Base-by-base conservation (phyloP, 306 rosid genomes). In the Datisca glomerata region DNA sequence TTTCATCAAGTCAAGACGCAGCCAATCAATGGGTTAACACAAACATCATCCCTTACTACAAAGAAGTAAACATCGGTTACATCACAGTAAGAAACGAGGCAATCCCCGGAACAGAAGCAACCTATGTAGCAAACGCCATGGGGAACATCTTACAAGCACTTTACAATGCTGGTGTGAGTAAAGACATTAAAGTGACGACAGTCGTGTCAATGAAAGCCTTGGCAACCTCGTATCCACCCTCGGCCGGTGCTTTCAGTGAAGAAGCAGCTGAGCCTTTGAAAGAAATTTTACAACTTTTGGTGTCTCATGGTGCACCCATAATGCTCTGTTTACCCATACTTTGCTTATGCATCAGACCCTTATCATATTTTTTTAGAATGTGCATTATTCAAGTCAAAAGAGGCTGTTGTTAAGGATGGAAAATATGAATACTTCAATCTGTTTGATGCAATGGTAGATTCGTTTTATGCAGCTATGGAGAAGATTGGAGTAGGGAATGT, bases 391-490 rank as follows among this genome's bases (percentile, higher is more conserved):
- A 57, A 47, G 0, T 36, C 52, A 7, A 47, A 21, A 0, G 2
- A 19, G 2, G 22, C 42, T 0, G 59, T 47, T 8, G 63, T 57
- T 18, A 31, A 34, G 10, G 70, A 68, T 4, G 37, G 54, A 12
- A 3, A 8, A 0, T 9, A 50, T 32, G 11, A 64, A 34, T 59
- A 56, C 47, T 25, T 2, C 12, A 75, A 60, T 46, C 44, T 66
- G 21, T 33, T 56, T 21, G 73, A 71, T 15, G 70, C 63, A 9
- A 64, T 56, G 43, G 61, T 67, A 2, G 68, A 71, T 38, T 34
- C 75, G 0, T 71, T 70, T 52, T 7, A 55, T 0, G 27, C 53
- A 2, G 70, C 75, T 1, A 37, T 63, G 67, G 75, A 67, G 63
- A 18, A 32, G 19, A 24, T 23, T 24, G 70, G 51, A 0, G 20